phyloP scores from a whole-genome alignment of 2,329 filamentous ascomycete species.

The Aspergillus luchuensis region DNA sequence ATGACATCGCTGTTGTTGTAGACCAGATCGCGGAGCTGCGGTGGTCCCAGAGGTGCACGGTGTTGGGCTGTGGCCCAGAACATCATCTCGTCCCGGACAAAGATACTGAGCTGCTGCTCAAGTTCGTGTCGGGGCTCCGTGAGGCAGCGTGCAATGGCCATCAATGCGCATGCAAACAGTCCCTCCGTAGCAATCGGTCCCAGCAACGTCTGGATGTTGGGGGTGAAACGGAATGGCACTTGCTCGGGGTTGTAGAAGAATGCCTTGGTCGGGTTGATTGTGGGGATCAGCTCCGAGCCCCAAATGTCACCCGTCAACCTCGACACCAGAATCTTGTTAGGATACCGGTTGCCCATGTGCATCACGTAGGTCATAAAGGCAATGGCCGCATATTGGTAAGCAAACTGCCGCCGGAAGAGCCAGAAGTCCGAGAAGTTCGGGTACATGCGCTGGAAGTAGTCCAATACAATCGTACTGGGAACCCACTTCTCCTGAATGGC shows the following conservation, averaged over 20 bases:
- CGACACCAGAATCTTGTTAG: slow-evolving; percentile 91
- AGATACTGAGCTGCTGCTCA: slow-evolving; percentile 91
- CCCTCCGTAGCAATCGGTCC: slow-evolving; percentile 94
- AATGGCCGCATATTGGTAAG: slow-evolving; percentile 89
- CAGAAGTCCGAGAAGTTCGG: slow-evolving; percentile 92
- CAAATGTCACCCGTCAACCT: slow-evolving; percentile 88
- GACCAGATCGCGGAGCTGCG: slow-evolving; percentile 74
- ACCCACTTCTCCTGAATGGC: slow-evolving; percentile 95
- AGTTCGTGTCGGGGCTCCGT: slow-evolving; percentile 80
- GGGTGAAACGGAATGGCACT: slow-evolving; percentile 95
- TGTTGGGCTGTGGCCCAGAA: slow-evolving; percentile 91
- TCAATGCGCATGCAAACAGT: slow-evolving; percentile 90
- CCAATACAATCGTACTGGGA: slow-evolving; percentile 74
- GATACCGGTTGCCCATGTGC: slow-evolving; percentile 94
- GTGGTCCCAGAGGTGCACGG: slow-evolving; percentile 64
- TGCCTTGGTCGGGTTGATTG: slow-evolving; percentile 79
- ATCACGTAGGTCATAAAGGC: slow-evolving; percentile 99
- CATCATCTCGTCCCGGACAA: slow-evolving; percentile 96
- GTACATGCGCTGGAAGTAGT: slow-evolving; percentile 88
- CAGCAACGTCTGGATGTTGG: slow-evolving; percentile 94
- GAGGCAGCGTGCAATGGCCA: slow-evolving; percentile 93
- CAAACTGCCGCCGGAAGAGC: slow-evolving; percentile 96
- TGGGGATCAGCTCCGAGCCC: slow-evolving; percentile 91
- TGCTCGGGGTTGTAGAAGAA: slow-evolving; percentile 94
- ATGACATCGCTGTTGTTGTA: slow-evolving; percentile 87